A percentile compares a stretch with the other conserved stretches of the same genome.
Conservation (phyloP, 495 filamentous ascomycete genomes). For the Penicillium paxilli region DNA sequence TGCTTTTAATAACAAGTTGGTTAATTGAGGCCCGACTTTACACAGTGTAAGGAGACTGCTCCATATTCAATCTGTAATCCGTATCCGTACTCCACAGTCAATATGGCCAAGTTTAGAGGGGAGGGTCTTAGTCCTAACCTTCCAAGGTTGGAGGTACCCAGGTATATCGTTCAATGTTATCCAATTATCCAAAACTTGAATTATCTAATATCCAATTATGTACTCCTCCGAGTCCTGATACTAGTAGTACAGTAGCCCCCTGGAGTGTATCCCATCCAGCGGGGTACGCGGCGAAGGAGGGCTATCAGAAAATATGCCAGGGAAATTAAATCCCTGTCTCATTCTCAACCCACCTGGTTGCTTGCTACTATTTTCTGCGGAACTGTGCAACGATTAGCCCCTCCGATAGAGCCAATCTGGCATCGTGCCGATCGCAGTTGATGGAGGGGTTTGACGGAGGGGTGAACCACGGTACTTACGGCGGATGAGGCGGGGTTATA, state of each 20-base stretch:
- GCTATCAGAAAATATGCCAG: neutral
- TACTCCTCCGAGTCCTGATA: neutral
- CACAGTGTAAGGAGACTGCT: too few species aligned
- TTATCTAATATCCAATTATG: neutral
- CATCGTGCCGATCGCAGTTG: slow-evolving; percentile 18
- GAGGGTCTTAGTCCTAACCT: neutral
- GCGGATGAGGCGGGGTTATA: slow-evolving; percentile 2
- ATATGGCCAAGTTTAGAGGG: too few species aligned
- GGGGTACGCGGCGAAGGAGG: neutral
- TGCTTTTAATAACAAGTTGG: too few species aligned
- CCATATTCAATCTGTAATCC: too few species aligned
- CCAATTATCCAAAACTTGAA: too few species aligned
- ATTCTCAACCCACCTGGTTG: slow-evolving; percentile 19
- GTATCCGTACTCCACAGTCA: too few species aligned
- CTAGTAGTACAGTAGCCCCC: too few species aligned
- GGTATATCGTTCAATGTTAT: too few species aligned
- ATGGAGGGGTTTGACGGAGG: slow-evolving; percentile 18
- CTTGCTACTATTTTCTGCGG: slow-evolving; percentile 1
- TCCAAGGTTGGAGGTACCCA: too few species aligned
- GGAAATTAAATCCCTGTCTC: slow-evolving; percentile 19
- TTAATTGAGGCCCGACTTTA: too few species aligned
- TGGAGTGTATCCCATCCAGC: too few species aligned
- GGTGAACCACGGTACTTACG: slow-evolving; percentile 20
- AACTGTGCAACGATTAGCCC: slow-evolving; percentile 16
- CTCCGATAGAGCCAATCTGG: slow-evolving; percentile 9